Evolutionary conservation across 305 asterid species (phyloP).

Genomic region (Solanum aculeatissimum): DNA sequence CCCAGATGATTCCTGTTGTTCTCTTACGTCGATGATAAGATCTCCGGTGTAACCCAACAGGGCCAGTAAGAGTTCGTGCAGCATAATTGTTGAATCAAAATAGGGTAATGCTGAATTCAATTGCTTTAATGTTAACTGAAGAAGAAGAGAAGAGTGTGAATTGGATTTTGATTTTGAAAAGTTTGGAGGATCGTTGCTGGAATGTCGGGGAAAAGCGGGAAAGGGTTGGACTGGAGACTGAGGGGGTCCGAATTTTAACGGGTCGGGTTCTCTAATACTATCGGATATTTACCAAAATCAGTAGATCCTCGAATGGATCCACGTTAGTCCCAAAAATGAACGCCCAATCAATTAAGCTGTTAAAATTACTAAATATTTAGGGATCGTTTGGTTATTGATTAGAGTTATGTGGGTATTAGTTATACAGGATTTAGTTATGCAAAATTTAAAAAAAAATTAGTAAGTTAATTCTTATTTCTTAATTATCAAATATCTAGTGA

Average conservation of each 20-base stretch:
- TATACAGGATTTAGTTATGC: too few relatives aligned
- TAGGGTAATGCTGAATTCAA: neutral
- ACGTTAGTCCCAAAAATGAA: too few relatives aligned
- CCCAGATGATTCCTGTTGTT: constrained; percentile 31
- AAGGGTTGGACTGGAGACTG: neutral
- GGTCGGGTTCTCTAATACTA: neutral
- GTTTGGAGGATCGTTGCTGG: neutral
- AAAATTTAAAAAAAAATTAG: too few relatives aligned
- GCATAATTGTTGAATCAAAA: constrained; percentile 26
- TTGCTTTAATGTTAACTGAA: neutral
- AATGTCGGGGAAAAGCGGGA: neutral
- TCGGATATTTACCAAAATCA: too few relatives aligned
- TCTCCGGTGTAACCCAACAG: constrained; percentile 96
- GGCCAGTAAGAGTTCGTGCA: constrained; percentile 84
- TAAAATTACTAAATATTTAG: too few relatives aligned
- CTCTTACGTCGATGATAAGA: constrained; percentile 81
- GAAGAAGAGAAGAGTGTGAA: neutral
- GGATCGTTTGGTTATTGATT: too few relatives aligned
- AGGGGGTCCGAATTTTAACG: neutral
- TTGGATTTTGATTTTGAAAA: neutral
- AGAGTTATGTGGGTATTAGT: too few relatives aligned
- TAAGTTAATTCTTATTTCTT: too few relatives aligned
- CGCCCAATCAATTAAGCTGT: too few relatives aligned
- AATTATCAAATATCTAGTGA: too few relatives aligned
- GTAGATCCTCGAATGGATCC: too few relatives aligned